These are phyloP conservation scores for Ophiognomonia clavigignenti-juglandacearum DNA, from an alignment of 2,329 filamentous ascomycete species.

Conservation along the genomic window DNA sequence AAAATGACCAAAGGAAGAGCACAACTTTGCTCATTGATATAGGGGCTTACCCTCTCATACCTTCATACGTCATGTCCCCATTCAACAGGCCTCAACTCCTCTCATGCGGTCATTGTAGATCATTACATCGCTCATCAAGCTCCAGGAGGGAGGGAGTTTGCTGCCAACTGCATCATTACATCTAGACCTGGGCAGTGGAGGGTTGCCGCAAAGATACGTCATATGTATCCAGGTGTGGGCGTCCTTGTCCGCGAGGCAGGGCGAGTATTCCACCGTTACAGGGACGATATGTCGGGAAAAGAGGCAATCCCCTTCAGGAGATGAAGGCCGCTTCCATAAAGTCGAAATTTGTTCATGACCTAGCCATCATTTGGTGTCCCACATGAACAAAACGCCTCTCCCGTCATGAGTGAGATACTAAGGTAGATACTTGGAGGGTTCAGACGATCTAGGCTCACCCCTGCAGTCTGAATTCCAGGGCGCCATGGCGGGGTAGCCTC, in stretches of 20 bases:
- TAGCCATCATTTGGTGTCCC: no score
- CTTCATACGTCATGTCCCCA: constrained; percentile 11
- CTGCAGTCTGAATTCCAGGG: constrained; percentile 2
- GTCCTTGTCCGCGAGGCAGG: no score
- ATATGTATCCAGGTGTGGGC: constrained; percentile 4
- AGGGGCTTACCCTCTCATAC: background rate
- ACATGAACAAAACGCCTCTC: no score
- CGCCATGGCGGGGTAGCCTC: constrained; percentile 12
- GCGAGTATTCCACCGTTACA: background rate
- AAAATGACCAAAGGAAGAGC: background rate
- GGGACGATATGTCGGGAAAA: no score
- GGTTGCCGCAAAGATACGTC: constrained; percentile 14
- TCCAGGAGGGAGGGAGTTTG: constrained; percentile 1
- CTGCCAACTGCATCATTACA: constrained; percentile 4
- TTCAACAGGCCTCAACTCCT: background rate
- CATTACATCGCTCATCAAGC: background rate
- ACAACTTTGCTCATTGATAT: constrained; percentile 12
- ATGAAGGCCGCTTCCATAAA: background rate
- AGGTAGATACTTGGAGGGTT: background rate
- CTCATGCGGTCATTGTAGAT: constrained; percentile 15
- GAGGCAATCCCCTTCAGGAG: no score
- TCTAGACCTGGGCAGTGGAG: background rate
- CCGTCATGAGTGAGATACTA: no score
- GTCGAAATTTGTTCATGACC: no score
- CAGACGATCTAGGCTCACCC: background rate